Evolutionary conservation across 2,329 filamentous ascomycete genomes (phyloP).

Genomic region (Madurella mycetomatis): DNA sequence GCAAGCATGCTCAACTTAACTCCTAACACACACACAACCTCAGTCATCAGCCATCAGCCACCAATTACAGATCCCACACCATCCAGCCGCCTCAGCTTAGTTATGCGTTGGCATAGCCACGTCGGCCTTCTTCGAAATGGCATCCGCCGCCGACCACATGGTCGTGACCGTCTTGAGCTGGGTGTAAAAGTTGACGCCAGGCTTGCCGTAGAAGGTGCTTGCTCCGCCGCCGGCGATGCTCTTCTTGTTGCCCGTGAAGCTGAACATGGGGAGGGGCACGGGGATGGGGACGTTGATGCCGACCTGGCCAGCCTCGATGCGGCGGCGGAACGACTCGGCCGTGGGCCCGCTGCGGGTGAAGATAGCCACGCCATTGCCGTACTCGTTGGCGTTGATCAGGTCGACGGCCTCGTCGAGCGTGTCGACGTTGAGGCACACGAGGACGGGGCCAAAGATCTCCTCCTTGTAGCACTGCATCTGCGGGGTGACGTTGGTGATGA

Average conservation of each 20-base stretch:
- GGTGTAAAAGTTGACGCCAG: slow-evolving; percentile 91
- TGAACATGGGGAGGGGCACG: slow-evolving; percentile 67
- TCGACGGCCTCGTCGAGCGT: slow-evolving; percentile 76
- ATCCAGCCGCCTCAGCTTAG: slow-evolving; percentile 18
- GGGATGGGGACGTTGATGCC: slow-evolving; percentile 82
- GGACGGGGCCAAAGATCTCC: slow-evolving; percentile 81
- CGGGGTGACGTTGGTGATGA: slow-evolving; percentile 74
- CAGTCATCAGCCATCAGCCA: neutral
- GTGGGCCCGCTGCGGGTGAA: slow-evolving; percentile 76
- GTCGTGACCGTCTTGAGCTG: slow-evolving; percentile 97
- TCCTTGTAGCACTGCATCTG: slow-evolving; percentile 81
- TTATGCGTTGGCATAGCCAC: slow-evolving; percentile 74
- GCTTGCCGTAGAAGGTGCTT: slow-evolving; percentile 92
- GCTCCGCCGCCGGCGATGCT: slow-evolving; percentile 86
- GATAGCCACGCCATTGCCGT: slow-evolving; percentile 81
- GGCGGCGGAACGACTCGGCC: slow-evolving; percentile 71
- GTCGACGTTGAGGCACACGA: slow-evolving; percentile 74
- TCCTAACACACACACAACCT: no score
- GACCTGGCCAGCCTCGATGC: slow-evolving; percentile 80
- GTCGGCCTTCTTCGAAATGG: slow-evolving; percentile 75
- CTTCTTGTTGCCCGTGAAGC: slow-evolving; percentile 78
- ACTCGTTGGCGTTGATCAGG: slow-evolving; percentile 80
- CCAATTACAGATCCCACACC: neutral
- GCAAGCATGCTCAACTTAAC: neutral
- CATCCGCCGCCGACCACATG: slow-evolving; percentile 82